Conservation (phyloP, 225 moss, liverwort and hornwort genomes). For the Takakia lepidozioides region DNA sequence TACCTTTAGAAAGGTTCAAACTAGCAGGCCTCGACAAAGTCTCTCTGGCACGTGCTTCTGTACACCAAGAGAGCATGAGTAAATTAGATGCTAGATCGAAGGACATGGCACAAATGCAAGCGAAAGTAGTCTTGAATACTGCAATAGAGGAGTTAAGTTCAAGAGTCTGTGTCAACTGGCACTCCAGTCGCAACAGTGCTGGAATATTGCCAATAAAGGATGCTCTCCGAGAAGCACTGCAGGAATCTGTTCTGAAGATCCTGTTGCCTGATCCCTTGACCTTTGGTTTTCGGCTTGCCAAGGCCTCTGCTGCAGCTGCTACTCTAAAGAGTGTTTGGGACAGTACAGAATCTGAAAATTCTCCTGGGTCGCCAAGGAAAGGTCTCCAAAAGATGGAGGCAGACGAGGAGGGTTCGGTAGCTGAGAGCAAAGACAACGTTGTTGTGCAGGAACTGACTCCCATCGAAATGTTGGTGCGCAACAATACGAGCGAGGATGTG, state of each 20-base stretch:
- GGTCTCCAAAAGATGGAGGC: constrained; percentile 46
- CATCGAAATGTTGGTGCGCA: constrained; percentile 93
- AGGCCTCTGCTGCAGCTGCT: constrained; percentile 24
- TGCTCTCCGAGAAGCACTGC: constrained; percentile 92
- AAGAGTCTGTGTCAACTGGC: constrained; percentile 88
- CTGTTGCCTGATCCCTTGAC: constrained; percentile 93
- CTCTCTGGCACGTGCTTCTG: constrained; percentile 63
- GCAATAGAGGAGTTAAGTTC: constrained; percentile 93
- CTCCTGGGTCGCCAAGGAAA: constrained; percentile 46
- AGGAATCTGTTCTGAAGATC: constrained; percentile 76
- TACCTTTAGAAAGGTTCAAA: constrained; percentile 88
- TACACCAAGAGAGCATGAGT: constrained; percentile 48
- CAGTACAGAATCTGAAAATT: constrained; percentile 33
- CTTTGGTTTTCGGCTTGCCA: constrained; percentile 86
- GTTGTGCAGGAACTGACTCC: constrained; percentile 70
- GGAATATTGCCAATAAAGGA: constrained; percentile 90
- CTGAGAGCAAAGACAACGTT: constrained; percentile 51
- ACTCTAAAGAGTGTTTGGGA: constrained; percentile 28
- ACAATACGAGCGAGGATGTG: constrained; percentile 75
- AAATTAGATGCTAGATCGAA: constrained; percentile 38
- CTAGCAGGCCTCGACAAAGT: constrained; percentile 84
- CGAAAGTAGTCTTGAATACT: constrained; percentile 76
- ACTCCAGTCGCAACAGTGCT: constrained; percentile 94
- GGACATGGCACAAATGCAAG: constrained; percentile 63
- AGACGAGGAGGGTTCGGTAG: constrained; percentile 28